Evolutionary conservation across 495 filamentous ascomycete genomes (phyloP).

Genomic region (Aspergillus nanangensis): DNA sequence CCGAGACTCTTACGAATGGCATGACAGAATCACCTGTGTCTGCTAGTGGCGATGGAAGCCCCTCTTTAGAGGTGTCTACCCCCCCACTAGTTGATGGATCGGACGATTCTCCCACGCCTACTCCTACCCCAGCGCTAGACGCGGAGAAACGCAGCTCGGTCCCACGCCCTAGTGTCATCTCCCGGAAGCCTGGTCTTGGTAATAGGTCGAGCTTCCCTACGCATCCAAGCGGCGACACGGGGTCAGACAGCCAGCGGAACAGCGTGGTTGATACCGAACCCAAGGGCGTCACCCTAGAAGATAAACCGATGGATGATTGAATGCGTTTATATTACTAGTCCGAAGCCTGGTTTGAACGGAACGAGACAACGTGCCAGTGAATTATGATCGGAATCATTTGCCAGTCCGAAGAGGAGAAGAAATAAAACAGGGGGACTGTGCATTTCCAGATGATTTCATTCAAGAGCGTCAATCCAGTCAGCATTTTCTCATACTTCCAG

Average conservation of each 20-base stretch:
- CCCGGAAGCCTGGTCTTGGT: constrained; percentile 38
- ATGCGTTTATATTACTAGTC: too few species aligned
- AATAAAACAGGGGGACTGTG: too few species aligned
- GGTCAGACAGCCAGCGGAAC: constrained; percentile 42
- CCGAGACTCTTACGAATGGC: constrained; percentile 32
- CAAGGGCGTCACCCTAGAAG: constrained; percentile 71
- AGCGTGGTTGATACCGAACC: constrained; percentile 43
- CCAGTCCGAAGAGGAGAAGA: too few species aligned
- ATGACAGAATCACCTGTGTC: constrained; percentile 32
- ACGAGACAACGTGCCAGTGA: neutral
- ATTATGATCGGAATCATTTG: too few species aligned
- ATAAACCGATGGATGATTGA: constrained; percentile 77
- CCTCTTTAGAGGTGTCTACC: constrained; percentile 29
- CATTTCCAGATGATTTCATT: neutral
- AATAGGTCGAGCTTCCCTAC: constrained; percentile 40
- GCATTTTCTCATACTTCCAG: constrained; percentile 9
- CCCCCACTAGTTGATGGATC: constrained; percentile 30
- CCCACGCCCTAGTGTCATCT: constrained; percentile 28
- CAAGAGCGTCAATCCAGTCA: neutral
- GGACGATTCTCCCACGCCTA: constrained; percentile 37
- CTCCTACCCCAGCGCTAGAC: constrained; percentile 29
- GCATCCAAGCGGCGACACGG: constrained; percentile 21
- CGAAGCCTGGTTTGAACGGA: neutral
- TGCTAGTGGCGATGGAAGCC: constrained; percentile 24
- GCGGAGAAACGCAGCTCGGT: constrained; percentile 48